phyloP scores from a whole-genome alignment of 768 basidiomycete genomes.

The Boletus eberwhitei region DNA sequence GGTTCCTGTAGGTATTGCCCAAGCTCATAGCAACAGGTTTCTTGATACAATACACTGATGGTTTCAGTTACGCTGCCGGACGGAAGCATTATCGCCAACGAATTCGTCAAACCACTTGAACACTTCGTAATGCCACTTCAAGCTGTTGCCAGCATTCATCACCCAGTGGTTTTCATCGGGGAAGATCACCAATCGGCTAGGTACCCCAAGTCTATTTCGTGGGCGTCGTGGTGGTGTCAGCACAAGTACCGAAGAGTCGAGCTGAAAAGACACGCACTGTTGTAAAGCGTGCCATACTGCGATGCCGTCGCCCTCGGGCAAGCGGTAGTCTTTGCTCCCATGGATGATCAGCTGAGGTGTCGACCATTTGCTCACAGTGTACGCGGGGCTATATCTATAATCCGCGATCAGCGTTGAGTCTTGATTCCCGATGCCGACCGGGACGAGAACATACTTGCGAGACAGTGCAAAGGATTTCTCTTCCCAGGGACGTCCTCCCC shows the following conservation, averaged over 20 bases:
- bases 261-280: slow-evolving; percentile 49
- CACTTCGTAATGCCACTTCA: slow-evolving; percentile 96
- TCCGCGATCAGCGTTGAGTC: not conserved
- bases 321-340: slow-evolving; percentile 82
- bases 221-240: not conserved
- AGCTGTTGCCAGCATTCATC: slow-evolving; percentile 72
- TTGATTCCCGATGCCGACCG: not conserved
- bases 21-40: not conserved
- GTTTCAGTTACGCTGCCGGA: slow-evolving; percentile 12
- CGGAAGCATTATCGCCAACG: slow-evolving; percentile 38
- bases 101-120: slow-evolving; percentile 84
- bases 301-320: slow-evolving; percentile 83
- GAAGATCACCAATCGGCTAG: slow-evolving; percentile 78
- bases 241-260: not conserved
- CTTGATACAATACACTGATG: not conserved
- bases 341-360: slow-evolving; percentile 86
- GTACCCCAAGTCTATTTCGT: slow-evolving; percentile 55
- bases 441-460: slow-evolving; percentile 44
- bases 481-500: slow-evolving; percentile 82
- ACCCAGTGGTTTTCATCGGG: slow-evolving; percentile 96
- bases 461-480: slow-evolving; percentile 49
- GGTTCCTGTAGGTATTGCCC: not conserved
- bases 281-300: slow-evolving; percentile 83
- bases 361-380: slow-evolving; percentile 80
- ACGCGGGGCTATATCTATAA: slow-evolving; percentile 68